phyloP scores from a whole-genome alignment of 2,329 filamentous ascomycete genomes.

The Blumeria hordei region DNA sequence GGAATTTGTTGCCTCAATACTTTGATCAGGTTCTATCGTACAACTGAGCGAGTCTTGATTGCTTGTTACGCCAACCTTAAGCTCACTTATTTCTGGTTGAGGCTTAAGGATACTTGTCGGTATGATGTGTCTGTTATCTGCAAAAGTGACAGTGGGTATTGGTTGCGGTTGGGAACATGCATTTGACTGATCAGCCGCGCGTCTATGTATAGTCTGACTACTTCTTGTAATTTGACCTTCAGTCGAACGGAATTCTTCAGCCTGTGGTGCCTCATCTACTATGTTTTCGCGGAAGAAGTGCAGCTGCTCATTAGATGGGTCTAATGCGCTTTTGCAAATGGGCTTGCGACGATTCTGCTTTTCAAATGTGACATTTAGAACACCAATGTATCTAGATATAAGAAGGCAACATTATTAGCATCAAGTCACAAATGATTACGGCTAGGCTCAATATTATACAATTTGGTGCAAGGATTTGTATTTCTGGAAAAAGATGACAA shows the following conservation, averaged over 20 bases:
- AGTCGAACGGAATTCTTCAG: neutral
- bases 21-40: neutral
- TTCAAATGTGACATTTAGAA: constrained; percentile 85
- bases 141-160: constrained; percentile 75
- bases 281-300: constrained; percentile 5
- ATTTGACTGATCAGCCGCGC: constrained; percentile 49
- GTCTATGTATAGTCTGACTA: constrained; percentile 14
- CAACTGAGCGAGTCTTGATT: constrained; percentile 5
- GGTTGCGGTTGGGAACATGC: constrained; percentile 26
- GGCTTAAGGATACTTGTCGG: constrained; percentile 55
- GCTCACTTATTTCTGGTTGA: constrained; percentile 21
- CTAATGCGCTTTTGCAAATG: constrained; percentile 22
- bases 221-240: constrained; percentile 11
- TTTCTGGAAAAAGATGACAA: neutral
- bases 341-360: constrained; percentile 50
- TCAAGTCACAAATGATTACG: neutral
- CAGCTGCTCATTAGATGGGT: constrained; percentile 6
- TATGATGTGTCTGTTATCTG: constrained; percentile 83
- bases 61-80: constrained; percentile 8
- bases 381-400: constrained; percentile 63
- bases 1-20: constrained; percentile 6
- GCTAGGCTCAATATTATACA: neutral
- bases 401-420: constrained; percentile 8
- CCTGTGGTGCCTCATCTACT: constrained; percentile 8
- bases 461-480: neutral